Conservation (phyloP, 192 early-diverging fungal genomes). For the Coemansia sp. region DNA sequence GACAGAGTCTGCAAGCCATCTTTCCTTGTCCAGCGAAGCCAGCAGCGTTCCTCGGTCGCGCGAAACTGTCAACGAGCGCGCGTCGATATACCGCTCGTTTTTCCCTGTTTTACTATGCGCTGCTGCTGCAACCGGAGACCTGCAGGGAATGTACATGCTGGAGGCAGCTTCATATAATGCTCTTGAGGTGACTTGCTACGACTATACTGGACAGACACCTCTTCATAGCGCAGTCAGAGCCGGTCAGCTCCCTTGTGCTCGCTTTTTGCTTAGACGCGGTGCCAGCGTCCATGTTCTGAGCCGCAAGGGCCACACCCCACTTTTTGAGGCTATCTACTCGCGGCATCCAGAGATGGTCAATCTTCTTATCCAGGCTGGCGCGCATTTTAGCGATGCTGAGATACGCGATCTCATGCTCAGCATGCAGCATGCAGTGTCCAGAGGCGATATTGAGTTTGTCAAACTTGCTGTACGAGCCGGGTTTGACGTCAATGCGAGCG, state of each 20-base stretch:
- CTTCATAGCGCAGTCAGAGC: conserved; percentile 84
- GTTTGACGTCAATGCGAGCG: conserved; percentile 35
- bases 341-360: conserved; percentile 63
- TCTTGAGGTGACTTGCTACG: conserved; percentile 69
- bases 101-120: conserved; percentile 85
- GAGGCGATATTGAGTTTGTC: conserved; percentile 54
- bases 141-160: conserved; percentile 72
- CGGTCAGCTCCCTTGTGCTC: conserved; percentile 69
- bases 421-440: conserved; percentile 51
- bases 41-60: conserved; percentile 19
- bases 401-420: conserved; percentile 62
- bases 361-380: conserved; percentile 76
- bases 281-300: conserved; percentile 91
- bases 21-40: not conserved
- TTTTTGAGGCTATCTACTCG: conserved; percentile 77
- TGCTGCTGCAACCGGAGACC: conserved; percentile 79
- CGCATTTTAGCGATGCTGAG: conserved; percentile 87
- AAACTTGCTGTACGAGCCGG: conserved; percentile 49
- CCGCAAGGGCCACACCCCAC: conserved; percentile 82
- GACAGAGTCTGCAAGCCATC: not conserved
- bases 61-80: conserved; percentile 58
- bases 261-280: conserved; percentile 78
- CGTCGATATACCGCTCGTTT: conserved; percentile 72
- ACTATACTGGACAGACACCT: conserved; percentile 81
- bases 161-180: conserved; percentile 58